Conservation (phyloP, 164 flowering plant species). For the Amborella trichopoda region DNA sequence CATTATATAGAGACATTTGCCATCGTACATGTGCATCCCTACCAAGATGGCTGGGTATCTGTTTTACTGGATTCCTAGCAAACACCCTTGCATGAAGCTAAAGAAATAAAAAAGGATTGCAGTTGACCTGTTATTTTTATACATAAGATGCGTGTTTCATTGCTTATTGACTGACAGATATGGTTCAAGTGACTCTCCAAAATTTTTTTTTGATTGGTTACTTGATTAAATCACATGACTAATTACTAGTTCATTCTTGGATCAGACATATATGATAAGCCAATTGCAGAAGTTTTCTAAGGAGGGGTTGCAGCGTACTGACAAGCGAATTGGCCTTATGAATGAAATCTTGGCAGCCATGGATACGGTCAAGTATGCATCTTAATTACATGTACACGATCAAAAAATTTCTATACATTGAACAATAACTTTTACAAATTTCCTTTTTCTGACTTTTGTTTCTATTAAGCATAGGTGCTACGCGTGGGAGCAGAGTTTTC, state of each 20-base stretch:
- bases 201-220: background rate
- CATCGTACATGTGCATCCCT: too few species aligned
- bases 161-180: too few species aligned
- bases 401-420: background rate
- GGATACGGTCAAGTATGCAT: slow-evolving; percentile 93
- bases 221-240: background rate
- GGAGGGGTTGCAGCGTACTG: slow-evolving; percentile 95
- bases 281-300: slow-evolving; percentile 74
- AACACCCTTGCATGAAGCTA: too few species aligned
- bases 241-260: background rate
- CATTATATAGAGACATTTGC: too few species aligned
- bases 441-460: background rate
- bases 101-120: too few species aligned
- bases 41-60: too few species aligned
- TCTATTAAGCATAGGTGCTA: slow-evolving; percentile 49
- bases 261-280: slow-evolving; percentile 76
- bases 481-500: slow-evolving; percentile 96
- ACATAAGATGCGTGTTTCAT: too few species aligned
- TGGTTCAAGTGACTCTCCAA: too few species aligned
- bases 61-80: too few species aligned
- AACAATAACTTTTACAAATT: background rate
- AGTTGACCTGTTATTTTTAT: too few species aligned
- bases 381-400: background rate
- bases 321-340: slow-evolving; percentile 96
- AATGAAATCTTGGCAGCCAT: slow-evolving; percentile 97